These are phyloP conservation scores for Penicillium silybi DNA, from an alignment of 495 filamentous ascomycete genomes.

Conservation along the genomic window DNA sequence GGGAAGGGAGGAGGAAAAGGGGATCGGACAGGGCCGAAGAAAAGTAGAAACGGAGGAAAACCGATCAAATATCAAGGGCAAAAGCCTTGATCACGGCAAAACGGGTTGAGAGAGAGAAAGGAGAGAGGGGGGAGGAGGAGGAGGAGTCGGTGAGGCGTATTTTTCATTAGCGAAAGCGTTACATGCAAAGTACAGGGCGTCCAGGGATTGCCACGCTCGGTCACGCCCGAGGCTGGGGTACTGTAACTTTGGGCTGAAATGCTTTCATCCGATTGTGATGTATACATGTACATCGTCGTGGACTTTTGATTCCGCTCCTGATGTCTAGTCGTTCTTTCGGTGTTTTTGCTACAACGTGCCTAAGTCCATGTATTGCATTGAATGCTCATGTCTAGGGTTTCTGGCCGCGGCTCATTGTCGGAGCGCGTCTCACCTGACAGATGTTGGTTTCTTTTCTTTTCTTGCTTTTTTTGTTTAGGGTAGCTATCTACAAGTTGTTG, in stretches of 20 bases:
- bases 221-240: neutral
- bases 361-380: neutral
- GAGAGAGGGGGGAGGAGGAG: conserved; percentile 13
- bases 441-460: neutral
- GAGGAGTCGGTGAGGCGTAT: conserved; percentile 31
- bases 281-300: neutral
- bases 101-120: conserved; percentile 15
- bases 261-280: neutral
- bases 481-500: neutral
- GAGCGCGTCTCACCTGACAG: conserved; percentile 6
- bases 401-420: conserved; percentile 2
- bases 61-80: conserved; percentile 32
- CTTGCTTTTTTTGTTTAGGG: neutral
- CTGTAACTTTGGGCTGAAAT: conserved; percentile 21
- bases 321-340: neutral
- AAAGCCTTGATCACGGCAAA: conserved; percentile 32
- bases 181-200: conserved; percentile 15
- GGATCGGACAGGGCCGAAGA: conserved; percentile 6
- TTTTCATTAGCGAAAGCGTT: conserved; percentile 27
- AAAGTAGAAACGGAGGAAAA: conserved; percentile 13
- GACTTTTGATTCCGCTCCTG: neutral
- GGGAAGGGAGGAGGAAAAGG: neutral
- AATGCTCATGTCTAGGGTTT: neutral
- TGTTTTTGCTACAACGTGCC: neutral
- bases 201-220: neutral